These are phyloP conservation scores for Xerocomus potaroensis DNA, from an alignment of 768 basidiomycete species.

Conservation along the genomic window DNA sequence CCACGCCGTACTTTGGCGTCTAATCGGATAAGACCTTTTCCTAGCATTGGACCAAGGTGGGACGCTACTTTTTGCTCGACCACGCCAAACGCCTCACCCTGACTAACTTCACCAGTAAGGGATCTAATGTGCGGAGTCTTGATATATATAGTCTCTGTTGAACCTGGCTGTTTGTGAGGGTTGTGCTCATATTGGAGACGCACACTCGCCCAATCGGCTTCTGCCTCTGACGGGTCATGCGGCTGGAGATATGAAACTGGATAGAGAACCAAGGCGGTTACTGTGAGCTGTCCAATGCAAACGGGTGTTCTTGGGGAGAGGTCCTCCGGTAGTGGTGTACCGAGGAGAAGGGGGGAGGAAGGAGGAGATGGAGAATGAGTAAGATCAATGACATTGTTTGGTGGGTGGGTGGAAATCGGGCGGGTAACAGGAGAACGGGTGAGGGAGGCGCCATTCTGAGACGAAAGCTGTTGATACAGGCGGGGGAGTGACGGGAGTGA, in stretches of 20 bases:
- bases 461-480: conserved; percentile 15
- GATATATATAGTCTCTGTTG: conserved; percentile 75
- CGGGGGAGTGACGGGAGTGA: conserved; percentile 37
- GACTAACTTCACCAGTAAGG: conserved; percentile 48
- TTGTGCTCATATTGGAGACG: conserved; percentile 69
- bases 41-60: conserved; percentile 76
- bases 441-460: conserved; percentile 25
- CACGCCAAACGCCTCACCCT: conserved; percentile 73
- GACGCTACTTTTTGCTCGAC: conserved; percentile 84
- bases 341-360: conserved; percentile 35
- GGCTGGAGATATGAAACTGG: conserved; percentile 63
- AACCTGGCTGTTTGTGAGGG: conserved; percentile 43
- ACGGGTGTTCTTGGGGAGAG: conserved; percentile 78
- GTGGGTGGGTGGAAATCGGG: conserved; percentile 25
- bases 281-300: conserved; percentile 82
- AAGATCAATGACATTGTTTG: conserved; percentile 69
- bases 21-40: conserved; percentile 75
- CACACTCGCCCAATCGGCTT: conserved; percentile 65
- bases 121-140: conserved; percentile 54
- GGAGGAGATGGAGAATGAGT: conserved; percentile 58
- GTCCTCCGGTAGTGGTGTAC: conserved; percentile 45
- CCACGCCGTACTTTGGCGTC: conserved; percentile 74
- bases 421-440: conserved; percentile 15
- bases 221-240: conserved; percentile 38
- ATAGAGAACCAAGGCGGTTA: conserved; percentile 82